Conservation (phyloP, 441 rosid species). For the Caryocar brasiliense region DNA sequence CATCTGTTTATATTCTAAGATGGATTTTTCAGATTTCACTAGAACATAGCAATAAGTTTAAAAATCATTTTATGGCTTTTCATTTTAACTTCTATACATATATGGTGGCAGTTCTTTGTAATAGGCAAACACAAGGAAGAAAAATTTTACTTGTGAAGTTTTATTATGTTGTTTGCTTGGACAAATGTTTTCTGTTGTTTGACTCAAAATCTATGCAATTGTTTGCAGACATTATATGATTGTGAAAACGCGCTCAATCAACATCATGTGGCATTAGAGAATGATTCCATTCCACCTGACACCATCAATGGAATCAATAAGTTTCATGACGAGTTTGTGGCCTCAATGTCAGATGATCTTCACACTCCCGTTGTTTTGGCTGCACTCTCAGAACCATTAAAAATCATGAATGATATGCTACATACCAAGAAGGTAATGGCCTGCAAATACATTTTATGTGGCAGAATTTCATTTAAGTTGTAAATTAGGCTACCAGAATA, state of each 20-base stretch:
- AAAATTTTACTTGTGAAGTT: no score
- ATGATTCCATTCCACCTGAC: conserved; percentile 43
- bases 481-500: no score
- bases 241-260: conserved; percentile 46
- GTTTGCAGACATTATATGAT: conserved; percentile 65
- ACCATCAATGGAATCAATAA: conserved; percentile 31
- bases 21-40: no score
- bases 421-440: conserved; percentile 63
- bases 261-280: conserved; percentile 22
- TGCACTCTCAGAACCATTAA: conserved; percentile 76
- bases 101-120: background rate
- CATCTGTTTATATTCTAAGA: no score
- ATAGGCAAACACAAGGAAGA: background rate
- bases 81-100: background rate
- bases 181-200: background rate
- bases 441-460: conserved; percentile 1
- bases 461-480: no score
- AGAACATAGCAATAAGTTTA: no score
- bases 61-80: no score
- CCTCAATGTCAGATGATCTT: conserved; percentile 91
- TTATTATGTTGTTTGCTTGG: background rate
- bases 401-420: conserved; percentile 67
- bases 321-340: conserved; percentile 43
- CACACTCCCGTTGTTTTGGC: conserved; percentile 73
- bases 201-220: conserved; percentile 5